phyloP scores from a whole-genome alignment of 2,329 filamentous ascomycete genomes.

The Elsinoe necatrix region DNA sequence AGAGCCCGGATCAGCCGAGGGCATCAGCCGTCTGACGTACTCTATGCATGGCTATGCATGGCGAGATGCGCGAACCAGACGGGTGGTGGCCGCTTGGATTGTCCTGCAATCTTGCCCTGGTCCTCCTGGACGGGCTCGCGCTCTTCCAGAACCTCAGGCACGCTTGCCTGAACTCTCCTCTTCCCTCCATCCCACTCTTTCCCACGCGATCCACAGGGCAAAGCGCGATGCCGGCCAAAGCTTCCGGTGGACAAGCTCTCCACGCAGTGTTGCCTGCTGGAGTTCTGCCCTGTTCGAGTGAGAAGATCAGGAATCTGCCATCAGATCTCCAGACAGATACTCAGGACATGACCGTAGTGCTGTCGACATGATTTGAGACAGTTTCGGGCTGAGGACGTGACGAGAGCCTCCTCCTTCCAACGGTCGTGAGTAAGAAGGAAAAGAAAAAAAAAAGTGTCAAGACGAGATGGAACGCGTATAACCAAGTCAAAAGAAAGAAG shows the following conservation, averaged over 20 bases:
- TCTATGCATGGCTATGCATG: not conserved
- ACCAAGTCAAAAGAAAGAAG: not conserved
- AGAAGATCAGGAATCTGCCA: not conserved
- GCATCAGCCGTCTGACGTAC: not conserved
- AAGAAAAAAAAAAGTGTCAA: not conserved
- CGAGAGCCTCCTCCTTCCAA: not conserved
- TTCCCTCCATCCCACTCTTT: not conserved
- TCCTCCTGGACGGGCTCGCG: not conserved
- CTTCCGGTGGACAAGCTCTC: not conserved
- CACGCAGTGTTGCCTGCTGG: not conserved
- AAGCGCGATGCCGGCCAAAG: not conserved
- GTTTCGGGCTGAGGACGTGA: not conserved
- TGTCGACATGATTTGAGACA: not conserved
- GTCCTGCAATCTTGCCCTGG: not conserved
- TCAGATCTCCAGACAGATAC: not conserved
- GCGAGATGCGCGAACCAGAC: not conserved
- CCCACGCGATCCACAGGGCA: constrained; percentile 2
- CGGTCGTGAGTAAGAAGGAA: not conserved
- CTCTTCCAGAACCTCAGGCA: constrained; percentile 6
- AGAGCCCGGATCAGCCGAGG: not conserved
- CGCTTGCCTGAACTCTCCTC: not conserved
- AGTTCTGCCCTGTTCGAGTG: not conserved
- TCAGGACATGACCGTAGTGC: not conserved
- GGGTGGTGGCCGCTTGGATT: not conserved
- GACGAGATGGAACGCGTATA: not conserved